These are phyloP conservation scores for Lachnellula arida DNA, from an alignment of 2,329 filamentous ascomycete species.

Conservation along the genomic window DNA sequence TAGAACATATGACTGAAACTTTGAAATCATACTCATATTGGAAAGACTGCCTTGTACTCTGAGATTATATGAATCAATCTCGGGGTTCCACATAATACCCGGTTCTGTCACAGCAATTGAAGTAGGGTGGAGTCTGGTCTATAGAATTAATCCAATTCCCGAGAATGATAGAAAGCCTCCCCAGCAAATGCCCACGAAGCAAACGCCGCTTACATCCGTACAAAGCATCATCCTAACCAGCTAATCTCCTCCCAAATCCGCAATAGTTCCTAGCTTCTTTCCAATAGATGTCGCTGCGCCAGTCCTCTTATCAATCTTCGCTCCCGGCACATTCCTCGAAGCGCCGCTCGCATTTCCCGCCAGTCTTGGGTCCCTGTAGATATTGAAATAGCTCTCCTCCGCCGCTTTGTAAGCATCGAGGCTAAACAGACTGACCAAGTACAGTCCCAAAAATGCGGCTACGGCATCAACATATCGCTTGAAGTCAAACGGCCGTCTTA, in stretches of 20 bases:
- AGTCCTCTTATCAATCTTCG: slow-evolving; percentile 16
- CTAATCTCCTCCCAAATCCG: slow-evolving; percentile 24
- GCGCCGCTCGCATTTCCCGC: neutral
- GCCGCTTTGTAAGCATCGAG: slow-evolving; percentile 59
- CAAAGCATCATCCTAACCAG: too few species aligned
- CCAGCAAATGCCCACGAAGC: neutral
- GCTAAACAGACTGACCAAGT: slow-evolving; percentile 58
- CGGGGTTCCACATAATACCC: too few species aligned
- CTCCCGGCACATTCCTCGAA: slow-evolving; percentile 11
- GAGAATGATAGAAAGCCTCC: neutral
- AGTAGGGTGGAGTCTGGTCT: too few species aligned
- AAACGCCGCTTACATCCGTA: neutral
- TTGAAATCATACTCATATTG: too few species aligned
- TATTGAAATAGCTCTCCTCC: slow-evolving; percentile 55
- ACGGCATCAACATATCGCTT: slow-evolving; percentile 46
- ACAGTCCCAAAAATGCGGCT: slow-evolving; percentile 54
- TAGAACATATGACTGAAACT: too few species aligned
- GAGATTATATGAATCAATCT: too few species aligned
- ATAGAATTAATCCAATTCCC: neutral
- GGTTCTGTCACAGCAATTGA: too few species aligned
- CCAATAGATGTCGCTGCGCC: slow-evolving; percentile 27
- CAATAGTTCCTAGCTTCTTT: slow-evolving; percentile 33
- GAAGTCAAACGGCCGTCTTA: slow-evolving; percentile 33
- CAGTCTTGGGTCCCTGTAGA: slow-evolving; percentile 31
- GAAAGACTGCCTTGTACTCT: too few species aligned